Base-by-base conservation (phyloP, 2,329 filamentous ascomycete genomes). In the Pestalotiopsis sp. region DNA sequence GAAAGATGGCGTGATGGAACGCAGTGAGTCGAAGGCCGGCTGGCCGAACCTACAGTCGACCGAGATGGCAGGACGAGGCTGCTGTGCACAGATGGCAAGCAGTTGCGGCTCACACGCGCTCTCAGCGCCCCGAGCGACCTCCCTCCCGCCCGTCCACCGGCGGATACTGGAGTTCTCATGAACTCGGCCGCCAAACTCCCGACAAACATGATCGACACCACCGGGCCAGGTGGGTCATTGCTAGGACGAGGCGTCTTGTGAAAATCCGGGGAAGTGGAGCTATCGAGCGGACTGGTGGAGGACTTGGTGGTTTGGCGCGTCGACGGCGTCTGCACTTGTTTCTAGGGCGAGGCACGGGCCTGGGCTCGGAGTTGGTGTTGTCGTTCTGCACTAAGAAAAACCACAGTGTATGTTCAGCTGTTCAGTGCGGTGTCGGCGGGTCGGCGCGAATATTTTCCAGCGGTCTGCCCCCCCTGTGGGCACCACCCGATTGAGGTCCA, bases 41-140 rank as follows among this genome's bases (percentile, higher is more conserved):
- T 39, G 38, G n/a, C 60, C 14, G 5, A 23, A 14, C 60, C 5
- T 13, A 25, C 7, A n/a, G 13, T 20, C 41, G 25, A 45, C 14
- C 20, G 23, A 17, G 17, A n/a, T 4, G 55, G 25, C 57, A 9
- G 5, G 17, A 20, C 45, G 17, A 52, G 45, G 17, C 5, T 52
- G 45, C 6, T 52, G 45, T n/a, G 45, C 45, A 52, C 20, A 52
- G 45, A 36, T 52, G 20, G 17, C 39, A 17, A 74, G 31, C 31
- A 72, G 45, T 20, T 11, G 70, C 73, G 73, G 68, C 70, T 68
- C 55, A 76, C 70, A 57, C 74, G 74, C 57, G 70, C 59, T 60
- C 69, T 71, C 59, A 76, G 38, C 52, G 77, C 69, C 39, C 75
- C 72, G 52, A 76, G 76, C 27, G 73, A 66, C 1, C 72, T 76